Percentiles rank a stretch among this genome's conserved stretches.
These are phyloP conservation scores for Xylariaceae sp. DNA, from an alignment of 2,329 filamentous ascomycete species.

Conservation along the genomic window DNA sequence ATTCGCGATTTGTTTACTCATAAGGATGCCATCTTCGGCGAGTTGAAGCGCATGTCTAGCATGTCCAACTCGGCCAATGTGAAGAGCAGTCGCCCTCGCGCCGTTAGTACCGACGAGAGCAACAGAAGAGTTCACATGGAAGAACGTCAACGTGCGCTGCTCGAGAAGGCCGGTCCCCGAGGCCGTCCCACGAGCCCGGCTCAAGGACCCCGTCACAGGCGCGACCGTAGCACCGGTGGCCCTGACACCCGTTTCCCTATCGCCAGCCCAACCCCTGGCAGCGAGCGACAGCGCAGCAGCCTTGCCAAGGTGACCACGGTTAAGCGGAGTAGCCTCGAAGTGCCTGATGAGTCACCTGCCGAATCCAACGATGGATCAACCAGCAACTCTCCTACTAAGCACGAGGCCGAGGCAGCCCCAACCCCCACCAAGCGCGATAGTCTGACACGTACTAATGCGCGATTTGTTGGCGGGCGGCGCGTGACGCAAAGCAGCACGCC, in stretches of 20 bases:
- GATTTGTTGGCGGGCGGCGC: constrained; percentile 50
- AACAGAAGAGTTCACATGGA: constrained; percentile 92
- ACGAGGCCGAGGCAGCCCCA: constrained; percentile 57
- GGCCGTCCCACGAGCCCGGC: constrained; percentile 71
- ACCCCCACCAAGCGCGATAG: constrained; percentile 57
- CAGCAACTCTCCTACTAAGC: constrained; percentile 34
- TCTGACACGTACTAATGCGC: constrained; percentile 47
- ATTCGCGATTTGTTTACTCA: constrained; percentile 88
- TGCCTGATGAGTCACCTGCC: constrained; percentile 57
- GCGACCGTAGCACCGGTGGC: constrained; percentile 71
- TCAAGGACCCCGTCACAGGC: constrained; percentile 60
- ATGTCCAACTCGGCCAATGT: constrained; percentile 60
- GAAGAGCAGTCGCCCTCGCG: constrained; percentile 62
- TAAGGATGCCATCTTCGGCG: constrained; percentile 92
- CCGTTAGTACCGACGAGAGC: constrained; percentile 92
- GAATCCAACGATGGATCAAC: constrained; percentile 39
- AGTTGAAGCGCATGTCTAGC: constrained; percentile 83
- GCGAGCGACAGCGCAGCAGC: constrained; percentile 47
- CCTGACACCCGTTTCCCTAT: constrained; percentile 82
- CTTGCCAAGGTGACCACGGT: constrained; percentile 38
- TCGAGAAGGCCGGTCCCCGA: constrained; percentile 58
- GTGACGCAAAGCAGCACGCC: constrained; percentile 35
- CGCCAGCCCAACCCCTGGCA: constrained; percentile 55
- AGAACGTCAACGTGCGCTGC: constrained; percentile 78
- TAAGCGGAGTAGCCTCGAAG: constrained; percentile 71